Percentiles rank a stretch among this genome's conserved stretches.
Conservation (phyloP, 192 early-diverging fungal species). For the Oehlia diaphana region DNA sequence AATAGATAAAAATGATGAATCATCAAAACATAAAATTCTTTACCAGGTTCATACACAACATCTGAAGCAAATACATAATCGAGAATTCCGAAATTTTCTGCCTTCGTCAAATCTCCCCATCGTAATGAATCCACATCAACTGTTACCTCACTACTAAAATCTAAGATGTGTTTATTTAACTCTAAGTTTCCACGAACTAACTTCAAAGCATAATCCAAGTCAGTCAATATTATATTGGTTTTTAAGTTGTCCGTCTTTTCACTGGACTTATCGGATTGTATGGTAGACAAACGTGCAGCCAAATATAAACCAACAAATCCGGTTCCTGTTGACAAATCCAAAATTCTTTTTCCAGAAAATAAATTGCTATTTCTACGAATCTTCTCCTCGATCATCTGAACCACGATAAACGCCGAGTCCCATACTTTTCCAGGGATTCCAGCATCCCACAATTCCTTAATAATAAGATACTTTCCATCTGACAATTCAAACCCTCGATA, state of each 20-base stretch:
- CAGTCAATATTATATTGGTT: conserved; percentile 21
- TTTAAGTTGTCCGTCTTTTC: neutral
- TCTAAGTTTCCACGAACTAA: conserved; percentile 1
- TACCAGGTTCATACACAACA: conserved; percentile 30
- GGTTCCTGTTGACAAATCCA: conserved; percentile 28
- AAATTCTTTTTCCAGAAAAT: conserved; percentile 15
- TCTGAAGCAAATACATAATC: conserved; percentile 25
- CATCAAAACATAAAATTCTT: neutral
- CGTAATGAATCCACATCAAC: conserved; percentile 1
- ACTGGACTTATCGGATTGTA: neutral
- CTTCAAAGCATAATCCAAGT: conserved; percentile 13
- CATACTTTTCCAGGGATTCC: conserved; percentile 31
- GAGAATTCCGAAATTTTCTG: neutral
- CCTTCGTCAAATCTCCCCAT: conserved; percentile 14
- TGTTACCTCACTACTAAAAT: neutral
- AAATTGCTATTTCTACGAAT: neutral
- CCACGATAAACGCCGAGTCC: conserved; percentile 27
- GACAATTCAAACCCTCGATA: conserved; percentile 16
- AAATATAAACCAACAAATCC: conserved; percentile 28
- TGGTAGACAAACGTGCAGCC: neutral
- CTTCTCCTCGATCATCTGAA: conserved; percentile 8
- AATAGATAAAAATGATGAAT: neutral
- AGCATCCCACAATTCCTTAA: conserved; percentile 29
- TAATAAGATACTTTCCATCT: conserved; percentile 20
- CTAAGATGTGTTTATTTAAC: conserved; percentile 13